Conservation (phyloP, 805 yeast species). For the Candida loeiensis region DNA sequence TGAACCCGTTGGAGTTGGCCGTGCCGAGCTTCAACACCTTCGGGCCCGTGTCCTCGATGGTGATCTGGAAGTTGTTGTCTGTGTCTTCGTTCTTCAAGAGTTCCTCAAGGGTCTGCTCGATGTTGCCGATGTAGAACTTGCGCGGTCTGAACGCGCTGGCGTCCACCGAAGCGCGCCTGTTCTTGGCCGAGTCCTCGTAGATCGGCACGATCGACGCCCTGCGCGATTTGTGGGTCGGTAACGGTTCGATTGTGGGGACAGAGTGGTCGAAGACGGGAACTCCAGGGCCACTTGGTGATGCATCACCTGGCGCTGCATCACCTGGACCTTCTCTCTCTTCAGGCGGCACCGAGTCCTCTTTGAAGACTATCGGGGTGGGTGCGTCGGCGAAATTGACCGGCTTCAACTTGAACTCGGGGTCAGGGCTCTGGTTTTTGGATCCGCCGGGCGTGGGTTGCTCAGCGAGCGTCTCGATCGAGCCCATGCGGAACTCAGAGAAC, state of each 20-base stretch:
- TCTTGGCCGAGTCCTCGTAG: constrained; percentile 12
- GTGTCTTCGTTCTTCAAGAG: constrained; percentile 78
- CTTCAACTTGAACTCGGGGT: background rate
- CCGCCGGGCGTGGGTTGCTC: constrained; percentile 2
- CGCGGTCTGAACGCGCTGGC: constrained; percentile 31
- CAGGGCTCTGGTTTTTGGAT: background rate
- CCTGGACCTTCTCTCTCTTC: background rate
- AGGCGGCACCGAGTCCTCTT: background rate
- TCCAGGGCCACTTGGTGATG: too few relatives aligned
- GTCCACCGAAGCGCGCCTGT: constrained; percentile 33
- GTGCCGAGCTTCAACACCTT: constrained; percentile 79
- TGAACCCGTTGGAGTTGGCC: constrained; percentile 78
- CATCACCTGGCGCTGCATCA: too few relatives aligned
- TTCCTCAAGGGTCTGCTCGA: constrained; percentile 66
- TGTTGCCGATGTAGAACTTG: constrained; percentile 68
- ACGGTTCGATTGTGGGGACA: too few relatives aligned
- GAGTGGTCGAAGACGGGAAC: too few relatives aligned
- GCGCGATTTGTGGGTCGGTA: constrained; percentile 10
- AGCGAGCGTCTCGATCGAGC: background rate
- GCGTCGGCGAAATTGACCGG: background rate
- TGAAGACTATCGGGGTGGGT: background rate
- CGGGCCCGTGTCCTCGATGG: constrained; percentile 82
- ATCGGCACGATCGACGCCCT: constrained; percentile 30
- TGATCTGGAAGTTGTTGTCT: constrained; percentile 77
- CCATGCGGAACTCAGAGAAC: background rate